A percentile compares a stretch with the other conserved stretches of the same genome.
Conservation (phyloP, 2,329 filamentous ascomycete genomes). For the Aureobasidium namibiae region DNA sequence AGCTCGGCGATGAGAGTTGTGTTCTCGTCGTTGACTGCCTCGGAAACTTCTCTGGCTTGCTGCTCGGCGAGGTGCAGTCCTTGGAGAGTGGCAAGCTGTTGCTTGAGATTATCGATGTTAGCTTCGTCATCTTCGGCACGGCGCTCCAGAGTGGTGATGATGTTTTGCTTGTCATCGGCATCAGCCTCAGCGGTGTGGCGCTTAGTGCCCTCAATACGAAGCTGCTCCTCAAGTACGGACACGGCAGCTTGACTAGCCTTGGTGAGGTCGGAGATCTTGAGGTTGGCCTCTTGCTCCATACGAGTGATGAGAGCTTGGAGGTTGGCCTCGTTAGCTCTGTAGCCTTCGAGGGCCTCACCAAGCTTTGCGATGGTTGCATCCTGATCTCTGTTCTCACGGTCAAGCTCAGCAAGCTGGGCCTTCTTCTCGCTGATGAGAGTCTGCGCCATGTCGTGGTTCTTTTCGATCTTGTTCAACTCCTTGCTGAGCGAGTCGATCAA, state of each 20-base stretch:
- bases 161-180: constrained; percentile 29
- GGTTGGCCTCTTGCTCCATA: constrained; percentile 33
- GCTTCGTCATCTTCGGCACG: constrained; percentile 30
- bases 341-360: constrained; percentile 30
- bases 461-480: constrained; percentile 25
- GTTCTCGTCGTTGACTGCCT: constrained; percentile 32
- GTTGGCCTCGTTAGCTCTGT: constrained; percentile 31
- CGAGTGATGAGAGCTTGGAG: constrained; percentile 30
- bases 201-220: constrained; percentile 29
- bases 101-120: constrained; percentile 27
- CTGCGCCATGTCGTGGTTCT: constrained; percentile 24
- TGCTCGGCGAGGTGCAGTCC: constrained; percentile 29
- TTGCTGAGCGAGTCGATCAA: constrained; percentile 29
- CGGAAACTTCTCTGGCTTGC: constrained; percentile 25
- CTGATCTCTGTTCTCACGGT: constrained; percentile 25
- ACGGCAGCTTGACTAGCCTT: constrained; percentile 30
- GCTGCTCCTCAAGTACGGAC: constrained; percentile 28
- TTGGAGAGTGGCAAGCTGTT: constrained; percentile 27
- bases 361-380: constrained; percentile 30
- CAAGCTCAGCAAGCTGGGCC: constrained; percentile 18
- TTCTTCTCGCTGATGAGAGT: constrained; percentile 19
- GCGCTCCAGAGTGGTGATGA: constrained; percentile 32
- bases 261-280: constrained; percentile 31
- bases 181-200: constrained; percentile 32
- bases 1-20: constrained; percentile 30